Evolutionary conservation across 345 rosid species (phyloP).

Genomic region (Trapa incisa): DNA sequence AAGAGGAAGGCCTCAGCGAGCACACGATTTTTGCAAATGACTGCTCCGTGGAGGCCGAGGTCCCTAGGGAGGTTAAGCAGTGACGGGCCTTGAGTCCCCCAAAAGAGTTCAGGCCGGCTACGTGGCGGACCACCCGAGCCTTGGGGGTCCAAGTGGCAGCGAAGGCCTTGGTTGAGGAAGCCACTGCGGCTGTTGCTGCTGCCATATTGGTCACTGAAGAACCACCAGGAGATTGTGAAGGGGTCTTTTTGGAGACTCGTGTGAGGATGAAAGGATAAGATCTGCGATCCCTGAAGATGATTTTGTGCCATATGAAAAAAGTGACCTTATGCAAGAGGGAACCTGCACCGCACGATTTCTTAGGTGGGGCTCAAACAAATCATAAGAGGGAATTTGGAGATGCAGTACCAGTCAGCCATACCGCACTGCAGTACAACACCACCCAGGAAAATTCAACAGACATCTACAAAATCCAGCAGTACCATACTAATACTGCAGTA

Average conservation of each 20-base stretch:
- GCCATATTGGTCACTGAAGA: conserved; percentile 1
- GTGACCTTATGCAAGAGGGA: background rate
- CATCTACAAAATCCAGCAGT: no score
- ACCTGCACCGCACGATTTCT: background rate
- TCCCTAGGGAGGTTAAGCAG: conserved; percentile 24
- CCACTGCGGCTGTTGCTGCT: conserved; percentile 18
- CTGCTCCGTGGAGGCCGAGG: conserved; percentile 20
- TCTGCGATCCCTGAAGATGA: no score
- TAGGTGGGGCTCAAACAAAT: background rate
- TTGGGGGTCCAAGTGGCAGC: conserved; percentile 10
- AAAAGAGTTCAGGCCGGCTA: conserved; percentile 29
- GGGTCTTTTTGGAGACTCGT: background rate
- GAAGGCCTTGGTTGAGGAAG: conserved; percentile 16
- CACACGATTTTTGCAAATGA: conserved; percentile 33
- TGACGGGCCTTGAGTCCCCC: conserved; percentile 43
- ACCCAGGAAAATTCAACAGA: no score
- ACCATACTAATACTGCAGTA: no score
- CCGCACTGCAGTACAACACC: no score
- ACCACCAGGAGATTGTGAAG: background rate
- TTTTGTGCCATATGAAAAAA: background rate
- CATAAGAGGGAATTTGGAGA: no score
- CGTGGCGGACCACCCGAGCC: conserved; percentile 14
- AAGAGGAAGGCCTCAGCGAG: conserved; percentile 22
- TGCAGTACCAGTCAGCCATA: background rate
- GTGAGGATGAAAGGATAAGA: background rate